Conservation (phyloP, 352 stramenopile genomes). For the Phytophthora crassamura region DNA sequence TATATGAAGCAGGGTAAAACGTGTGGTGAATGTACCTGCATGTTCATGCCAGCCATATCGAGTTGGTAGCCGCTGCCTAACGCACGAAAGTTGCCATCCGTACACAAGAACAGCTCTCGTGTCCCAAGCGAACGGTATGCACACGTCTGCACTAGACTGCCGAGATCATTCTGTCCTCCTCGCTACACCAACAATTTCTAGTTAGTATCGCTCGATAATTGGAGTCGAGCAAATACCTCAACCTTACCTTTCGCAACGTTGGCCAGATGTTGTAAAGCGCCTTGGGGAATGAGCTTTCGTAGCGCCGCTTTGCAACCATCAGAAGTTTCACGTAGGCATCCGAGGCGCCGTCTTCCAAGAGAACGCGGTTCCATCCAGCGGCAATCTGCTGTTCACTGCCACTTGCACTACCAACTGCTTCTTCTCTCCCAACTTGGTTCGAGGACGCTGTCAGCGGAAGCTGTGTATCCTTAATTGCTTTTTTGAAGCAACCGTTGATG, state of each 20-base stretch:
- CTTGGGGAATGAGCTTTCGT: slow-evolving; percentile 46
- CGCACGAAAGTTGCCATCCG: slow-evolving; percentile 61
- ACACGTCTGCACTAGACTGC: slow-evolving; percentile 47
- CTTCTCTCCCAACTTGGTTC: slow-evolving; percentile 20
- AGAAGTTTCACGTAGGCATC: slow-evolving; percentile 76
- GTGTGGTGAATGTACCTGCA: slow-evolving; percentile 51
- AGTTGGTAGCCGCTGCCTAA: slow-evolving; percentile 69
- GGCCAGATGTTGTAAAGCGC: slow-evolving; percentile 77
- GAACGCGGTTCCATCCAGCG: slow-evolving; percentile 71
- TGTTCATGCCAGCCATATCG: slow-evolving; percentile 67
- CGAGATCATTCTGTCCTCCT: slow-evolving; percentile 39
- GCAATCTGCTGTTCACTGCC: slow-evolving; percentile 66
- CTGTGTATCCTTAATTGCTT: slow-evolving; percentile 52
- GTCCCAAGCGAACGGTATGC: slow-evolving; percentile 52
- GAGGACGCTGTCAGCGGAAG: slow-evolving; percentile 32
- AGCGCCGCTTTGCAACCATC: slow-evolving; percentile 53
- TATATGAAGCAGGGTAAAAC: neutral
- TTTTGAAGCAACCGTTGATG: slow-evolving; percentile 84
- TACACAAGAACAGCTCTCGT: slow-evolving; percentile 75
- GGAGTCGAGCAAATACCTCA: neutral
- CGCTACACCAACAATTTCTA: slow-evolving; percentile 8
- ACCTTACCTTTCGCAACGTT: slow-evolving; percentile 43
- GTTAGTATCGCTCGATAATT: slow-evolving; percentile 3
- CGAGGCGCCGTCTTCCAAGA: slow-evolving; percentile 71
- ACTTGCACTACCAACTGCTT: slow-evolving; percentile 18